phyloP scores from a whole-genome alignment of 345 rosid genomes.

The Passiflora organensis region DNA sequence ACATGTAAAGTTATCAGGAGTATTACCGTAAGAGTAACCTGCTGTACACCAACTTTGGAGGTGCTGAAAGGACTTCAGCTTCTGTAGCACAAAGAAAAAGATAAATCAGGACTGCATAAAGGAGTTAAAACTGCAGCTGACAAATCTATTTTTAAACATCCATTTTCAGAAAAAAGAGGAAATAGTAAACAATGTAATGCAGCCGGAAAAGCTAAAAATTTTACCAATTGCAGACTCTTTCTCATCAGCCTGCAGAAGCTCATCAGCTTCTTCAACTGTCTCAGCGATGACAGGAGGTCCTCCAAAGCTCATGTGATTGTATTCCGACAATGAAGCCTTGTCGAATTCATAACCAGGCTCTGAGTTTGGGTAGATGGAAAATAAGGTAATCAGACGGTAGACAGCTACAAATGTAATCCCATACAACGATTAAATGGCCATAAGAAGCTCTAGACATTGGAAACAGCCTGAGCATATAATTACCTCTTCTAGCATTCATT shows the following conservation, averaged over 20 bases:
- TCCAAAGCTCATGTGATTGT: conserved; percentile 95
- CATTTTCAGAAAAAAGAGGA: not conserved
- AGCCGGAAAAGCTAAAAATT: too few species aligned
- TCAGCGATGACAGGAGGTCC: conserved; percentile 80
- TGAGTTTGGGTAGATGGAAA: conserved; percentile 18
- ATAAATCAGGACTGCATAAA: not conserved
- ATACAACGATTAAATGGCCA: too few species aligned
- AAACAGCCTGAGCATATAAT: not conserved
- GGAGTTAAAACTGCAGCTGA: not conserved
- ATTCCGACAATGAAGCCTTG: conserved; percentile 58
- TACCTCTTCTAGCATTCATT: conserved; percentile 83
- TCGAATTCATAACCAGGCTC: conserved; percentile 86
- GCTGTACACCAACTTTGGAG: conserved; percentile 96
- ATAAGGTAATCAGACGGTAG: not conserved
- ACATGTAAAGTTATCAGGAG: not conserved
- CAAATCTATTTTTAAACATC: not conserved
- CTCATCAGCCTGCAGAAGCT: conserved; percentile 55
- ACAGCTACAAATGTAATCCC: too few species aligned
- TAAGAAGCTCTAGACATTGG: too few species aligned
- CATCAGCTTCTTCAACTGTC: conserved; percentile 74
- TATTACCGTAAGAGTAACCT: conserved; percentile 78
- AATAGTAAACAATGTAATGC: too few species aligned
- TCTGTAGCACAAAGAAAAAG: conserved; percentile 42
- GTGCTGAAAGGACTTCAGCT: conserved; percentile 96
- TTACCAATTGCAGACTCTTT: conserved; percentile 75